Base-by-base conservation (phyloP, 2,329 filamentous ascomycete genomes). In the Lomentospora prolificans region DNA sequence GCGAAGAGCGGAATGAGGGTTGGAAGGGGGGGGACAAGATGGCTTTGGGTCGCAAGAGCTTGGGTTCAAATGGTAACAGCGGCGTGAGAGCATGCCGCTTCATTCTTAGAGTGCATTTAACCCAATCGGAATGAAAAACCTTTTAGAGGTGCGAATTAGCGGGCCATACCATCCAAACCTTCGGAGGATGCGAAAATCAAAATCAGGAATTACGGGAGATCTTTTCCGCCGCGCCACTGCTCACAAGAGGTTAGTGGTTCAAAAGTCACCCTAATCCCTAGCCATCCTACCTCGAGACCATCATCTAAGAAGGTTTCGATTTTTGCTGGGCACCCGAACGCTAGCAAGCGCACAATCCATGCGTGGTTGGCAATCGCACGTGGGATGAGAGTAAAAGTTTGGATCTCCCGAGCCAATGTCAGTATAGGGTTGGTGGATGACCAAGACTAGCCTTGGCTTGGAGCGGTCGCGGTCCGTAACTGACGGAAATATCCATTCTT, bases 161-260 rank as follows among this genome's bases (percentile, higher is more conserved):
- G 44, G 44, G 44, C 22, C 44, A 48, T 17, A 19, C 44, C 44
- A 7, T 48, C 10, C 7, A 48, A 19, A 27, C 17, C 17, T 19
- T 48, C 44, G 24, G 24, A 17, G 19, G 22, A 22, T 22, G 7
- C n/a, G 44, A n/a, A 51, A 51, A 51, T 31, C 48, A 51, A 51
- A 51, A 22, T 50, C 22, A 50, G 53, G 53, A 19, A 55, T 31
- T 17, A 44, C 41, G 53, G 27, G 53, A 50, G n/a, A 48, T 48
- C 41, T 50, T 33, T 55, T 50, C 41, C 41, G 53, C 24, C 4
- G 27, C 19, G 33, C 25, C 14, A 17, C 19, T 46, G 52, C 17
- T 27, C 33, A 6, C 17, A 44, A 19, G 52, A 9, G 44, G 44
- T 22, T 48, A 48, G 19, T 3, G 9, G 44, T 48, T 12, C 30